Percentiles rank a stretch among this genome's conserved stretches.
These are phyloP conservation scores for Nannizziopsis barbatae DNA, from an alignment of 2,329 filamentous ascomycete genomes.

Conservation along the genomic window DNA sequence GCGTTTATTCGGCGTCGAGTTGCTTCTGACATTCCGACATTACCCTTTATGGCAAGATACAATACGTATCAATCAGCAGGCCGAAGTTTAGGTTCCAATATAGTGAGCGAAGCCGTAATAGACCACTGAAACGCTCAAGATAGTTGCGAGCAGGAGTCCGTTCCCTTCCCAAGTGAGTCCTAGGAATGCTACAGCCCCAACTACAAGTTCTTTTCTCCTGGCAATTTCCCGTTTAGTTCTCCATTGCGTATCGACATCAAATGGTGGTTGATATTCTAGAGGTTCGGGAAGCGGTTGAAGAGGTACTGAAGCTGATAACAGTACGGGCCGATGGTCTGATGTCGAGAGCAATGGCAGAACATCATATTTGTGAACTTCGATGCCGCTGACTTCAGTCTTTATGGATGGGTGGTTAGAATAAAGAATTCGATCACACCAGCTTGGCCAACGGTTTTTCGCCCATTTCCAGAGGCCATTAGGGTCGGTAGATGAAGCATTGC, in stretches of 20 bases:
- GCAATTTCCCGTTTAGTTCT: constrained; percentile 43
- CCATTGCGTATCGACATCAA: constrained; percentile 49
- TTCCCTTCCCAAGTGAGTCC: constrained; percentile 39
- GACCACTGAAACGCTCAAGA: constrained; percentile 30
- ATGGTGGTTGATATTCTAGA: constrained; percentile 38
- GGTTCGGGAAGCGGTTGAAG: constrained; percentile 35
- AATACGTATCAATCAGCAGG: neutral
- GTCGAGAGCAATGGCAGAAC: constrained; percentile 67
- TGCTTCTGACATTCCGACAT: too few species aligned
- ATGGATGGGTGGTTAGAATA: constrained; percentile 55
- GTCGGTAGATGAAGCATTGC: constrained; percentile 27
- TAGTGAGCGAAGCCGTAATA: constrained; percentile 30
- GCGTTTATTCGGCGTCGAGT: too few species aligned
- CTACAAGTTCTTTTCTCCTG: constrained; percentile 47
- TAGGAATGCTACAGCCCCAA: constrained; percentile 49
- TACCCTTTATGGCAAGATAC: too few species aligned
- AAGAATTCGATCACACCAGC: constrained; percentile 86
- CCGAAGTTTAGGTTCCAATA: neutral
- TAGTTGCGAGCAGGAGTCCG: constrained; percentile 30
- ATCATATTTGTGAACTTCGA: constrained; percentile 54
- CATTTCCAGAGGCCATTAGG: constrained; percentile 52
- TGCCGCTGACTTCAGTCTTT: constrained; percentile 30
- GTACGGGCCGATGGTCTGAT: constrained; percentile 81
- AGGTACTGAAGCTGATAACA: constrained; percentile 57
- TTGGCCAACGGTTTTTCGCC: constrained; percentile 73